These are phyloP conservation scores for Termitomyces bulborhizus DNA, from an alignment of 768 basidiomycete genomes.

Conservation along the genomic window DNA sequence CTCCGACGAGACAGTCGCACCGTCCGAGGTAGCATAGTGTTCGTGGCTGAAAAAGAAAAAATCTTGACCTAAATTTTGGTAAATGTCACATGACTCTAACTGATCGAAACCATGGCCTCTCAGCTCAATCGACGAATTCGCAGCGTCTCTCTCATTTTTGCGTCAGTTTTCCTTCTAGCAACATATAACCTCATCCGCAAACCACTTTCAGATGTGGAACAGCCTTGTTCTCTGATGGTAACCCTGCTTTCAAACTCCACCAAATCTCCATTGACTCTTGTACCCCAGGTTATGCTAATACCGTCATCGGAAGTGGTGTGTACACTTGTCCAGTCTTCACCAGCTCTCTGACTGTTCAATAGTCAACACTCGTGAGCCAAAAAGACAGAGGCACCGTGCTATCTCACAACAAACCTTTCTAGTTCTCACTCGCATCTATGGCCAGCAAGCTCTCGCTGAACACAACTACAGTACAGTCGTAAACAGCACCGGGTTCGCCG, in stretches of 20 bases:
- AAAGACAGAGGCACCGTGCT: background rate
- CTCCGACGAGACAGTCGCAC: constrained; percentile 49
- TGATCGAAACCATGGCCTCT: too few species aligned
- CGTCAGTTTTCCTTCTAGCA: too few species aligned
- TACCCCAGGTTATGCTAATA: background rate
- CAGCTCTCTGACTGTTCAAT: too few species aligned
- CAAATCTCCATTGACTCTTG: too few species aligned
- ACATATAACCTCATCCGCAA: too few species aligned
- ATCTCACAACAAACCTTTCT: background rate
- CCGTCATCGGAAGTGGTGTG: background rate
- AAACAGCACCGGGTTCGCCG: background rate
- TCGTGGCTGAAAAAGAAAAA: background rate
- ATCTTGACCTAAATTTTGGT: background rate
- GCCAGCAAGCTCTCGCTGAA: background rate
- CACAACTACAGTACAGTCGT: background rate
- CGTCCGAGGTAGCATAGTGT: constrained; percentile 33
- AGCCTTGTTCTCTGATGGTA: too few species aligned
- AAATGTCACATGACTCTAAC: background rate
- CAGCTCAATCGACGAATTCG: too few species aligned
- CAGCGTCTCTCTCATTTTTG: too few species aligned
- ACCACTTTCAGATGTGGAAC: too few species aligned
- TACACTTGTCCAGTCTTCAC: background rate
- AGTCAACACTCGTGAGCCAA: background rate
- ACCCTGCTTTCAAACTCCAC: too few species aligned
- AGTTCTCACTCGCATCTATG: background rate